Conservation (phyloP, 176 grass and related monocot genomes). For the Carex scoparia region DNA sequence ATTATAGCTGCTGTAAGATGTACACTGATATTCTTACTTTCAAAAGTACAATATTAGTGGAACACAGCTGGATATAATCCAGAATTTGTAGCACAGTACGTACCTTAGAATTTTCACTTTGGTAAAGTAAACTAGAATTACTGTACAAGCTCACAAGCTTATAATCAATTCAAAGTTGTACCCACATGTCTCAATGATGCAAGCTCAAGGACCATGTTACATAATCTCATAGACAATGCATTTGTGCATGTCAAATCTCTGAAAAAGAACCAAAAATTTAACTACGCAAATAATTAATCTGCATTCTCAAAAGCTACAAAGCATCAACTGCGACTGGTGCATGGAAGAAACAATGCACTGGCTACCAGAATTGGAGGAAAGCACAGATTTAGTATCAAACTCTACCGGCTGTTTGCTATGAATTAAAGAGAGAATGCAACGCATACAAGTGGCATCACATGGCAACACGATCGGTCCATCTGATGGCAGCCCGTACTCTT, state of each 20-base stretch:
- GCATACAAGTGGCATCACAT: conserved; percentile 34
- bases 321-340: neutral
- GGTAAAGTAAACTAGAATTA: neutral
- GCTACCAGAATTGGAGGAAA: neutral
- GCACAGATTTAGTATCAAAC: neutral
- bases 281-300: neutral
- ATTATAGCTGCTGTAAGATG: neutral
- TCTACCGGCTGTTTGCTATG: neutral
- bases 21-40: neutral
- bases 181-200: neutral
- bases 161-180: neutral
- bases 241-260: neutral
- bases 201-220: neutral
- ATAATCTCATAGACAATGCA: neutral
- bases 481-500: conserved; percentile 52
- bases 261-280: neutral
- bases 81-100: neutral
- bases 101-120: neutral
- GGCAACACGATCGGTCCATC: conserved; percentile 48
- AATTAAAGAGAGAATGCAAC: conserved; percentile 21
- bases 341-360: neutral
- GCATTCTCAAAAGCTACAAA: neutral
- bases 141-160: neutral
- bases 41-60: no score
- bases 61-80: no score